Evolutionary conservation across 164 flowering plant genomes (phyloP).

Genomic region (Umbellularia californica): DNA sequence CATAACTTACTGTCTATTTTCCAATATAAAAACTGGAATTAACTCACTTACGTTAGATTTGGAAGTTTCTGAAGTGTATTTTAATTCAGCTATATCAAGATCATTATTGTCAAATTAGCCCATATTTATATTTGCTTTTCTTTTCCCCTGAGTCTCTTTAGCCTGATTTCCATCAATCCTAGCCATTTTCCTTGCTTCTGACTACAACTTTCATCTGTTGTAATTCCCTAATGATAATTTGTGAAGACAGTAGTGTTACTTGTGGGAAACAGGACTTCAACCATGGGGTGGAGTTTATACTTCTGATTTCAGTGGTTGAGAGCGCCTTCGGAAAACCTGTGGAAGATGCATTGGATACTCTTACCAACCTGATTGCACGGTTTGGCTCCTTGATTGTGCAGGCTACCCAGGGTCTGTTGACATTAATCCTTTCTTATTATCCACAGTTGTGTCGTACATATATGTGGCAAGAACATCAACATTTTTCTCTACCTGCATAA

Average conservation of each 20-base stretch:
- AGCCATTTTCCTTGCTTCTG: not conserved
- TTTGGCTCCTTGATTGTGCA: slow-evolving; percentile 77
- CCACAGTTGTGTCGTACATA: not conserved
- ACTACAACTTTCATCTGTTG: not conserved
- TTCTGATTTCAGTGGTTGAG: slow-evolving; percentile 50
- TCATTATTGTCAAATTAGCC: not conserved
- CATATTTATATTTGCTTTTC: too few species aligned
- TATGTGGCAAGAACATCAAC: not conserved
- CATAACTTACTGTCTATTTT: too few species aligned
- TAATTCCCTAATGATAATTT: too few species aligned
- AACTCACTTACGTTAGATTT: not conserved
- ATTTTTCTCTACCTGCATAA: not conserved
- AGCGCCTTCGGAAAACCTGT: slow-evolving; percentile 37
- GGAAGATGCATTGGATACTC: slow-evolving; percentile 63
- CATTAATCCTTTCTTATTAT: not conserved
- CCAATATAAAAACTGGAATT: too few species aligned
- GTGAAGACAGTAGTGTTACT: not conserved
- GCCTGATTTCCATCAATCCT: not conserved
- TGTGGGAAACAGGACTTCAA: slow-evolving; percentile 67
- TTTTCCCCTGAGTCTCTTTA: not conserved
- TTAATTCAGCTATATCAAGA: not conserved
- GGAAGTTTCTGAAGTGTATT: not conserved
- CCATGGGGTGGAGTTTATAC: slow-evolving; percentile 71
- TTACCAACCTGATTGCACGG: slow-evolving; percentile 34
- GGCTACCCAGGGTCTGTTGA: slow-evolving; percentile 59